Evolutionary conservation across 2,329 filamentous ascomycete species (phyloP).

Genomic region (Dothiorella sarmentorum): DNA sequence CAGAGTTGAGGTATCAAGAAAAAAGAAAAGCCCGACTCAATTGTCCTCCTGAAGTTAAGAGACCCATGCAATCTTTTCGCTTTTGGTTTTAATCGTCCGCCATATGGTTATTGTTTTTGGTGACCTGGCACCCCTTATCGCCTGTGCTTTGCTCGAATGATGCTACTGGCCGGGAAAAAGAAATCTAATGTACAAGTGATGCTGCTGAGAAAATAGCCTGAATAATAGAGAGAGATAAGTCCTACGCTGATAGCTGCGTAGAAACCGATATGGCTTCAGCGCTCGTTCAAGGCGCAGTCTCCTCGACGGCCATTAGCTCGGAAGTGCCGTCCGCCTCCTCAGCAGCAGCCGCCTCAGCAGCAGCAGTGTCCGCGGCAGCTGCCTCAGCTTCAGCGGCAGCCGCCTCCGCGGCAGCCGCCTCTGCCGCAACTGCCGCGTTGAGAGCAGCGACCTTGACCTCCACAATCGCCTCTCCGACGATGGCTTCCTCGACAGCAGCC

Average conservation of each 20-base stretch:
- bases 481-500: slow-evolving; percentile 78
- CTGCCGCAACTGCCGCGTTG: neutral
- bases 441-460: slow-evolving; percentile 41
- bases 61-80: no score
- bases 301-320: slow-evolving; percentile 7
- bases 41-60: no score
- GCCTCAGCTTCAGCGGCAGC: slow-evolving; percentile 8
- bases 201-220: neutral
- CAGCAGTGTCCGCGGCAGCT: neutral
- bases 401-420: neutral
- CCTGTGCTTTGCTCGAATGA: neutral
- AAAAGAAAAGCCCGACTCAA: no score
- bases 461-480: slow-evolving; percentile 55
- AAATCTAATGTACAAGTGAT: neutral
- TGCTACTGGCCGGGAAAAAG: neutral
- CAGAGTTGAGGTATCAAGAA: no score
- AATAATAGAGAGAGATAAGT: neutral
- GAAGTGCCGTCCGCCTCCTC: slow-evolving; percentile 2
- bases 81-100: no score
- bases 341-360: neutral
- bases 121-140: neutral
- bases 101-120: no score
- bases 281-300: neutral
- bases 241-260: no score
- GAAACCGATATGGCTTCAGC: neutral